Evolutionary conservation across 1,139 yeast species (phyloP).

Genomic region (Maudiozyma humilis): DNA sequence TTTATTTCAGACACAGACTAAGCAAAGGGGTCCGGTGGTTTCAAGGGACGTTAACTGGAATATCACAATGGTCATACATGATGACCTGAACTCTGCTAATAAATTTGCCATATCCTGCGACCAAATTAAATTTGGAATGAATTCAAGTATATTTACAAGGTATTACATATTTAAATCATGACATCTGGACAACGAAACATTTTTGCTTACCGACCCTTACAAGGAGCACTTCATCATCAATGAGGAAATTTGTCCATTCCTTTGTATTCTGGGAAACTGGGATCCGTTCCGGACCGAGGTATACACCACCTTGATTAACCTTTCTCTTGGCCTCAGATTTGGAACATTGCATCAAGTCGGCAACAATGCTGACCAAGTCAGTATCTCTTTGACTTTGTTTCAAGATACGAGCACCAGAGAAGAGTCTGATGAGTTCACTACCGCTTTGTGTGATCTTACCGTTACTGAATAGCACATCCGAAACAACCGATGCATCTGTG

Average conservation of each 20-base stretch:
- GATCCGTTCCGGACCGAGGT: slow-evolving; percentile 55
- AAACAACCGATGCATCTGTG: slow-evolving; percentile 51
- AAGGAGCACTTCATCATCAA: slow-evolving; percentile 55
- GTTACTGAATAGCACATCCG: slow-evolving; percentile 58
- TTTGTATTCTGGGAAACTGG: slow-evolving; percentile 39
- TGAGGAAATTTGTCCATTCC: slow-evolving; percentile 43
- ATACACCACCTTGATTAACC: slow-evolving; percentile 64
- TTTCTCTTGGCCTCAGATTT: slow-evolving; percentile 56
- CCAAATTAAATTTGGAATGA: too few relatives aligned
- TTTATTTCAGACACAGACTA: too few relatives aligned
- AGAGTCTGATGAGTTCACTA: slow-evolving; percentile 48
- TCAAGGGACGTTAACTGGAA: too few relatives aligned
- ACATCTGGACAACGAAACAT: slow-evolving; percentile 47
- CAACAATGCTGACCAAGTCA: slow-evolving; percentile 27
- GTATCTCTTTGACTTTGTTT: slow-evolving; percentile 34
- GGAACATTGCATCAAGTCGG: slow-evolving; percentile 36
- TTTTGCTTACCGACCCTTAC: slow-evolving; percentile 70
- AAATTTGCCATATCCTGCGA: too few relatives aligned
- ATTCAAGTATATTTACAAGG: slow-evolving; percentile 3
- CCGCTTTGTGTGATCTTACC: slow-evolving; percentile 44
- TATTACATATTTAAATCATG: slow-evolving; percentile 8
- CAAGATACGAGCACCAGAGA: slow-evolving; percentile 55
- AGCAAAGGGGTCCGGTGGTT: too few relatives aligned
- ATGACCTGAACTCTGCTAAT: too few relatives aligned
- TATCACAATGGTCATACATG: too few relatives aligned